Conservation (phyloP, 2,329 filamentous ascomycete genomes). For the Proliferodiscus dingleyae region DNA sequence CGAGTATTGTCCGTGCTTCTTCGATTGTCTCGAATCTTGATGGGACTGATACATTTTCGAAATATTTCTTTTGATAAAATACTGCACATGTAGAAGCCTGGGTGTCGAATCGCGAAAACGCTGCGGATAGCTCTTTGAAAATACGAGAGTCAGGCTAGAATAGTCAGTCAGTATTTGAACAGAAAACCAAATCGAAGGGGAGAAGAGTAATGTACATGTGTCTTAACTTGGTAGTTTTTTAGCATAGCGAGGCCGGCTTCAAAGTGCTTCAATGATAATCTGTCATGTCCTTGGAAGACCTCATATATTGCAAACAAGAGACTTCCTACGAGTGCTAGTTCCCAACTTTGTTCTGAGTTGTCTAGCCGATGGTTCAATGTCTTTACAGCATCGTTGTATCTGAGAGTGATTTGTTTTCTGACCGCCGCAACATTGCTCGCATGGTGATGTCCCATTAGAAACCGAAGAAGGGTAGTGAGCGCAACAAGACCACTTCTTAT, state of each 20-base stretch:
- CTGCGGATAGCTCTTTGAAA: neutral
- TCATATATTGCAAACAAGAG: neutral
- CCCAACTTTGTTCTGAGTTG: neutral
- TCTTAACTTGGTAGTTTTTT: neutral
- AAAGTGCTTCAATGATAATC: neutral
- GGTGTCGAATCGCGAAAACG: slow-evolving; percentile 1
- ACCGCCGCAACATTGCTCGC: neutral
- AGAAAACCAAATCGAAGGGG: neutral
- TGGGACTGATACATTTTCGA: neutral
- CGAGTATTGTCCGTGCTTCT: neutral
- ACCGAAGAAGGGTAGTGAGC: neutral
- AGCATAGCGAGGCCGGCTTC: neutral
- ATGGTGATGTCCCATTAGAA: neutral
- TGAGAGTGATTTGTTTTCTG: neutral
- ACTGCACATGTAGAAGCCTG: neutral
- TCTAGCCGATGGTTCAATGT: neutral
- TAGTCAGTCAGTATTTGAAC: neutral
- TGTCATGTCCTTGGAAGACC: neutral
- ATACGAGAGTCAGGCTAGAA: neutral
- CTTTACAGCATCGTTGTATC: neutral
- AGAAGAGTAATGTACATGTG: neutral
- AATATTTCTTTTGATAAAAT: neutral
- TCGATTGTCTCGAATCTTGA: neutral
- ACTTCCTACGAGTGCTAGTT: slow-evolving; percentile 1
- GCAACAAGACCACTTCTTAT: neutral